phyloP scores from a whole-genome alignment of 2,329 filamentous ascomycete species.

The Fusarium mangiferae region DNA sequence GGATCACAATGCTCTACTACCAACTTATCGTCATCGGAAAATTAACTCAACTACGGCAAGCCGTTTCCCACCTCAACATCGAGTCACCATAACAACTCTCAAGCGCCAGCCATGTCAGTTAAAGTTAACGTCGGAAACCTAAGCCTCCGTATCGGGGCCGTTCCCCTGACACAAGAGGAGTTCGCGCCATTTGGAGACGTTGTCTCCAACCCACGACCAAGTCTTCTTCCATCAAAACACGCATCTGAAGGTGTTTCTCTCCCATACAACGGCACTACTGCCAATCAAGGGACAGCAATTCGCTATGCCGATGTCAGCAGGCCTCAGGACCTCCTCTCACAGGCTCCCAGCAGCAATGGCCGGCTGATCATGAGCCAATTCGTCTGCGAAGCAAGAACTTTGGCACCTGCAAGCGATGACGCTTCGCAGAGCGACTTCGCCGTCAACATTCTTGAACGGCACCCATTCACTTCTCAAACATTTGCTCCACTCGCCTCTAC shows the following conservation, averaged over 20 bases:
- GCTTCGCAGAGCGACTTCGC: slow-evolving; percentile 57
- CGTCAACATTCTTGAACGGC: slow-evolving; percentile 82
- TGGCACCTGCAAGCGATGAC: slow-evolving; percentile 28
- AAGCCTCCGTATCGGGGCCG: slow-evolving; percentile 60
- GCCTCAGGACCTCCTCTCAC: slow-evolving; percentile 75
- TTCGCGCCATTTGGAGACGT: slow-evolving; percentile 88
- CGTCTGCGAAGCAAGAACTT: slow-evolving; percentile 68
- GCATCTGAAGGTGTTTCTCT: slow-evolving; percentile 53
- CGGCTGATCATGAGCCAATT: slow-evolving; percentile 86
- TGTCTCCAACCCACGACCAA: slow-evolving; percentile 75
- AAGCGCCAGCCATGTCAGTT: slow-evolving; percentile 38
- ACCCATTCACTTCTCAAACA: slow-evolving; percentile 94
- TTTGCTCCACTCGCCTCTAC: slow-evolving; percentile 79
- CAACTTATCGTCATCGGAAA: background rate
- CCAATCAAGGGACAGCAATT: slow-evolving; percentile 89
- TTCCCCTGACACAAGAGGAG: slow-evolving; percentile 72
- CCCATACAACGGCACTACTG: slow-evolving; percentile 64
- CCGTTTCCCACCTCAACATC: background rate
- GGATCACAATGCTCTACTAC: background rate
- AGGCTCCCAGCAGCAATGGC: slow-evolving; percentile 66
- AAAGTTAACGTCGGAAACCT: slow-evolving; percentile 40
- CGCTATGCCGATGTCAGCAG: slow-evolving; percentile 86
- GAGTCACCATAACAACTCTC: background rate
- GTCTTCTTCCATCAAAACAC: slow-evolving; percentile 60
- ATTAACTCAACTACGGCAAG: background rate